Evolutionary conservation across 345 rosid genomes (phyloP).

Genomic region (Dipteronia sinensis): DNA sequence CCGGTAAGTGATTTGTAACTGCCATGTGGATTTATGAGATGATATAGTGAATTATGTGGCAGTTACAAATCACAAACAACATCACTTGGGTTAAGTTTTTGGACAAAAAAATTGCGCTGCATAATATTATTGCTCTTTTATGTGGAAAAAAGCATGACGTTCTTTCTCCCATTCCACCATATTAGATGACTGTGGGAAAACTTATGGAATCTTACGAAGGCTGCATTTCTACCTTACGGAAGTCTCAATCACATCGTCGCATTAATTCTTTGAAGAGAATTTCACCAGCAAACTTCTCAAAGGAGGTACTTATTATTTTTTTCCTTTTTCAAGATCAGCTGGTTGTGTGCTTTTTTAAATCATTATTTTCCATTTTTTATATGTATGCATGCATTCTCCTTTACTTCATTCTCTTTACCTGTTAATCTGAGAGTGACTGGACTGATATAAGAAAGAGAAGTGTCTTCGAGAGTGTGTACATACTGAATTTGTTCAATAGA

Average conservation of each 20-base stretch:
- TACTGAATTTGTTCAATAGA: background rate
- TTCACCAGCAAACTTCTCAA: conserved; percentile 88
- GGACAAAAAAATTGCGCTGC: too few relatives aligned
- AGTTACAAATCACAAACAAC: too few relatives aligned
- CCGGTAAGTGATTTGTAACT: background rate
- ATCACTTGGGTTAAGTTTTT: too few relatives aligned
- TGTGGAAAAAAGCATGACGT: background rate
- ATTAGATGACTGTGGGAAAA: conserved; percentile 69
- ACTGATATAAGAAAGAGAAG: background rate
- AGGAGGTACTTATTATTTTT: conserved; percentile 45
- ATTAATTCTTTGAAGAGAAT: conserved; percentile 70
- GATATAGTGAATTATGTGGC: too few relatives aligned
- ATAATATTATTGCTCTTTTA: too few relatives aligned
- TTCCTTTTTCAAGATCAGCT: too few relatives aligned
- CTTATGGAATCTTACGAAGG: conserved; percentile 71
- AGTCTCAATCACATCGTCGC: conserved; percentile 65
- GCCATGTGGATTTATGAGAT: too few relatives aligned
- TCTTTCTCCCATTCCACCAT: conserved; percentile 14
- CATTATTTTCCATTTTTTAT: too few relatives aligned
- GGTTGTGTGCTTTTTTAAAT: too few relatives aligned
- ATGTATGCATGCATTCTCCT: background rate
- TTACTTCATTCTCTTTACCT: background rate
- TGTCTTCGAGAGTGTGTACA: background rate
- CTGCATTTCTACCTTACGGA: conserved; percentile 66
- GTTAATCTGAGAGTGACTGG: background rate